Base-by-base conservation (phyloP, 805 yeast genomes). In the Starmera pachycereana region DNA sequence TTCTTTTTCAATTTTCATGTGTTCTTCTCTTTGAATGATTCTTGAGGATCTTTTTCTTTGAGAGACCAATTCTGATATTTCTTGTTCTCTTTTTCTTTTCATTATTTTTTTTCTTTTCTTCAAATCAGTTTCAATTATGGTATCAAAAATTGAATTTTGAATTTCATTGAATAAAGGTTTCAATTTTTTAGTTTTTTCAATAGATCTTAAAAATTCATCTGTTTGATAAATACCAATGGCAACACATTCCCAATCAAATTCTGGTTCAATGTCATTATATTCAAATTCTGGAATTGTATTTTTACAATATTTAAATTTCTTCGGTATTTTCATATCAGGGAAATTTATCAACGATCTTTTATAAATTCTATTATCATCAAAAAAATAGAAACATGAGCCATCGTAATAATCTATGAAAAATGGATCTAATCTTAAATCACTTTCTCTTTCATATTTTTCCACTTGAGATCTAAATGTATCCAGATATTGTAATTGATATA, bases 41-140 rank as follows among this genome's bases (percentile, higher is more conserved):
- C 92, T 69, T 2, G 87, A 75, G 0, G 90, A 82, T 47, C 86
- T 68, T 51, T 84, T 83, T 51, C 92, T 69, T 41, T 82, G 74
- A 4, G 78, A 78, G 52, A 84, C 59, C 40, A 84, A 56, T 18
- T 71, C 72, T 37, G 73, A 74, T 69, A 83, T 67, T 46, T 81
- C 78, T 36, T 73, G 69, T 41, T 79, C 85, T 53, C 75, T 78
- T 48, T 69, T 73, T 49, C 82, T 64, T 45, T 73, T 74, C 27
- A 71, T 54, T 13, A 76, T 62, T 43, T 68, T 69, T 49, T 68
- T 72, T 46, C 85, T 62, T 48, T 74, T 75, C 42, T 66, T 69
- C 32, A 74, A 47, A 50, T 79, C 85, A 42, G 64, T 66, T 8
- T 47, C 50, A 1, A 68, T 63, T 6, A 70, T 54, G 14, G 48